Percentiles rank a stretch among this genome's conserved stretches.
Evolutionary conservation across 306 rosid species (phyloP).

Genomic region (Abrus pulchellus): DNA sequence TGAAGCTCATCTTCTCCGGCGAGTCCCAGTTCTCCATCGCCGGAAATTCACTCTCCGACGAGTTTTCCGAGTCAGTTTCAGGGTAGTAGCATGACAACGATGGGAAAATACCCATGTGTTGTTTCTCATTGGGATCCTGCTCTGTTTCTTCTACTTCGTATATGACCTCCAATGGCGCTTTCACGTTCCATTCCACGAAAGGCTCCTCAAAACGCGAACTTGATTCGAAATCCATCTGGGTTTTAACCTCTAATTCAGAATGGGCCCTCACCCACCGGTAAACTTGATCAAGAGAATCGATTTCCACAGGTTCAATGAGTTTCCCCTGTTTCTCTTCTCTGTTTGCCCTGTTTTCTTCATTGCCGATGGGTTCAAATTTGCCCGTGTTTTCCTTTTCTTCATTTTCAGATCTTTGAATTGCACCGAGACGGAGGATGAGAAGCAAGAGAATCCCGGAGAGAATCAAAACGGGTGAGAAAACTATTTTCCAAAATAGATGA

Average conservation of each 20-base stretch:
- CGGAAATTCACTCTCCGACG: constrained; percentile 65
- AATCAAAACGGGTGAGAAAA: constrained; percentile 68
- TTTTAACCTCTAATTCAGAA: constrained; percentile 47
- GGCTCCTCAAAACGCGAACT: constrained; percentile 60
- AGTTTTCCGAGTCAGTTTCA: constrained; percentile 82
- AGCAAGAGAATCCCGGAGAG: constrained; percentile 63
- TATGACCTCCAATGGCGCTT: constrained; percentile 87
- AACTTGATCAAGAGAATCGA: constrained; percentile 47
- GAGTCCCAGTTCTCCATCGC: constrained; percentile 56
- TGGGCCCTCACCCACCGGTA: constrained; percentile 36
- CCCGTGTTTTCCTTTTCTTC: not conserved
- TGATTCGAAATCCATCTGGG: constrained; percentile 53
- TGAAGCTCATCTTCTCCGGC: constrained; percentile 56
- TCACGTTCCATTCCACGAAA: constrained; percentile 82
- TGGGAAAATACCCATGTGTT: constrained; percentile 40
- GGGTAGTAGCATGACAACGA: constrained; percentile 77
- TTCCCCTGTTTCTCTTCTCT: constrained; percentile 49
- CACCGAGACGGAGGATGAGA: constrained; percentile 75
- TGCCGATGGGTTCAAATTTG: not conserved
- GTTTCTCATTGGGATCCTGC: constrained; percentile 33
- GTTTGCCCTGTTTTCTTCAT: constrained; percentile 45
- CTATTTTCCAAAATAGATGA: constrained; percentile 51
- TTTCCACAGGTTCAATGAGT: constrained; percentile 35
- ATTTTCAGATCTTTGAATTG: constrained; percentile 60
- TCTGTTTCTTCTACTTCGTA: constrained; percentile 76